Evolutionary conservation across 176 grass and related monocot species (phyloP).

Genomic region (Melocanna baccifera): DNA sequence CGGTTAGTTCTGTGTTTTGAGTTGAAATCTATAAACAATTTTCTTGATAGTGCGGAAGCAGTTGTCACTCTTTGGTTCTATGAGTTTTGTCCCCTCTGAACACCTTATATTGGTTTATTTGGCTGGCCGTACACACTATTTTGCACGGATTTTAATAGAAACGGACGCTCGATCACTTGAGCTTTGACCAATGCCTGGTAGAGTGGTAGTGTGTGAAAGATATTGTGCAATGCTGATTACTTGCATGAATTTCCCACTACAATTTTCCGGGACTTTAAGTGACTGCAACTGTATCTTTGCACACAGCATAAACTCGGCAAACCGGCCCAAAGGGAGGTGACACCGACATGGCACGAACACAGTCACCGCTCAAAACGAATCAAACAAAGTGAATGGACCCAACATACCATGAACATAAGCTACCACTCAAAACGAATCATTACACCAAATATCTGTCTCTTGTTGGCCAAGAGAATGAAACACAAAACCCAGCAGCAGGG

Average conservation of each 20-base stretch:
- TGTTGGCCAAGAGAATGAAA: slow-evolving; percentile 30
- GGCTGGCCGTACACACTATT: neutral
- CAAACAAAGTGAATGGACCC: neutral
- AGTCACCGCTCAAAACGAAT: neutral
- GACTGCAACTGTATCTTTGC: neutral
- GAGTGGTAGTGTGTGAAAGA: too few species aligned
- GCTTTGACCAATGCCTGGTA: too few species aligned
- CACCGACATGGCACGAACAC: neutral
- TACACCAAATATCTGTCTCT: slow-evolving; percentile 35
- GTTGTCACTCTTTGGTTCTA: slow-evolving; percentile 20
- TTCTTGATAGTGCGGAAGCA: slow-evolving; percentile 19
- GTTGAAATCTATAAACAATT: slow-evolving; percentile 32
- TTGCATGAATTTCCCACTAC: too few species aligned
- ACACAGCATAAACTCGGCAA: neutral
- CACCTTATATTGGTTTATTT: neutral
- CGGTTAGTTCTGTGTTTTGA: slow-evolving; percentile 15
- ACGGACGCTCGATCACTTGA: neutral
- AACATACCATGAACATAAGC: slow-evolving; percentile 1
- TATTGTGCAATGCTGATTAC: too few species aligned
- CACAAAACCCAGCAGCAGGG: slow-evolving; percentile 26
- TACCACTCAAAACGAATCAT: slow-evolving; percentile 24
- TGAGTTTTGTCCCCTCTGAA: neutral
- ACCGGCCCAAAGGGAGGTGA: neutral
- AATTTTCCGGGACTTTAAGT: neutral
- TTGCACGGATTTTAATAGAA: neutral